Percentiles rank a stretch among this genome's conserved stretches.
These are phyloP conservation scores for Colletotrichum truncatum DNA, from an alignment of 2,329 filamentous ascomycete species.

Conservation along the genomic window DNA sequence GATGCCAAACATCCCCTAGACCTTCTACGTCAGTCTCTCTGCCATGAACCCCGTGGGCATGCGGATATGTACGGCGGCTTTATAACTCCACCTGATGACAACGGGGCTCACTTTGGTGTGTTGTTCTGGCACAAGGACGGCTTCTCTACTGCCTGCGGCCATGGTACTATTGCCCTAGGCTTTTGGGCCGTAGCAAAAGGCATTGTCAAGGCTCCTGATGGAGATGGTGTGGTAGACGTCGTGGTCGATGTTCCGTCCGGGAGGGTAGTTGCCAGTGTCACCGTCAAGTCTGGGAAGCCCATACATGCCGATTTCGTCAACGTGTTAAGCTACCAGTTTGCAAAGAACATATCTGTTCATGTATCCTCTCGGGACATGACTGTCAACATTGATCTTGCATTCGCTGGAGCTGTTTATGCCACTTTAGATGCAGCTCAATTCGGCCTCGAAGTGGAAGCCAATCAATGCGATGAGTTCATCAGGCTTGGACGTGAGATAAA, in stretches of 20 bases:
- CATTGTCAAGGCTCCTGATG: slow-evolving; percentile 5
- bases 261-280: neutral
- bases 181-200: slow-evolving; percentile 34
- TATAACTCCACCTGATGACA: slow-evolving; percentile 34
- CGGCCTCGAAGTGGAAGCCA: slow-evolving; percentile 2
- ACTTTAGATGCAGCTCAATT: slow-evolving; percentile 8
- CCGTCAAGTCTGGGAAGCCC: neutral
- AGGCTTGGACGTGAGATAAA: slow-evolving; percentile 20
- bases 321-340: slow-evolving; percentile 12
- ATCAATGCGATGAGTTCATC: neutral
- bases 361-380: neutral
- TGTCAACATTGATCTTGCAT: slow-evolving; percentile 6
- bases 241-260: slow-evolving; percentile 24
- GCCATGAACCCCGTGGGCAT: slow-evolving; percentile 30
- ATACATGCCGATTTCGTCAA: slow-evolving; percentile 21
- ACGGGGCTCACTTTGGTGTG: slow-evolving; percentile 35
- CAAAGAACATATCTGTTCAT: neutral
- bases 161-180: slow-evolving; percentile 38
- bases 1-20: slow-evolving; percentile 1
- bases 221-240: slow-evolving; percentile 3
- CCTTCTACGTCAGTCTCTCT: slow-evolving; percentile 15
- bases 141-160: slow-evolving; percentile 38
- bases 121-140: slow-evolving; percentile 40
- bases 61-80: slow-evolving; percentile 39
- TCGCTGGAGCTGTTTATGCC: slow-evolving; percentile 20